Conservation (phyloP, 495 filamentous ascomycete species). For the Penicillium psychrofluorescens region DNA sequence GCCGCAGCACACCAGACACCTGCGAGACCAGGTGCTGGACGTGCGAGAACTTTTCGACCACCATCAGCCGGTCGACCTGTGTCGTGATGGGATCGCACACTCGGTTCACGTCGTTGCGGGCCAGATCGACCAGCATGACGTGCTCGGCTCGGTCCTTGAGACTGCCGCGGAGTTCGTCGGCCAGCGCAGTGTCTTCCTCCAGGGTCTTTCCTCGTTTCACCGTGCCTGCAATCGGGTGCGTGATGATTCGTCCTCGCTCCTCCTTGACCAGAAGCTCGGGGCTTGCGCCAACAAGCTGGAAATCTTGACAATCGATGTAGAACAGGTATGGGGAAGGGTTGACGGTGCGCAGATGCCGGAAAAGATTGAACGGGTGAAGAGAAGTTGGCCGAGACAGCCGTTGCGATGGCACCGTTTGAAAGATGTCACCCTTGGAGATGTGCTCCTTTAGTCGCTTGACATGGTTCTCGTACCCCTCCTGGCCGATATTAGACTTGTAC, state of each 20-base stretch:
- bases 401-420: conserved; percentile 94
- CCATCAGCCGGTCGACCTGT: conserved; percentile 87
- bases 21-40: conserved; percentile 96
- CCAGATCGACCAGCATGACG: conserved; percentile 98
- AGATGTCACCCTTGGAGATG: conserved; percentile 87
- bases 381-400: conserved; percentile 81
- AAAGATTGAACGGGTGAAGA: conserved; percentile 96
- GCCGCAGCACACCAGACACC: conserved; percentile 78
- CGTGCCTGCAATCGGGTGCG: conserved; percentile 94
- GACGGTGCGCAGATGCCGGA: conserved; percentile 88
- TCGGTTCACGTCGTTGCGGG: conserved; percentile 92
- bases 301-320: conserved; percentile 83
- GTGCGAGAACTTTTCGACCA: conserved; percentile 90
- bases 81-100: conserved; percentile 88
- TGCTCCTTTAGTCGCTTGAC: conserved; percentile 77
- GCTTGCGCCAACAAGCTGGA: conserved; percentile 91
- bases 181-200: conserved; percentile 74
- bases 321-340: conserved; percentile 97
- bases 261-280: conserved; percentile 91
- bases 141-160: conserved; percentile 96
- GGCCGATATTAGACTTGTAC: conserved; percentile 92
- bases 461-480: conserved; percentile 76
- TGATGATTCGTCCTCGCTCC: conserved; percentile 83
- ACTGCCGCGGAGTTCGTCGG: conserved; percentile 66
- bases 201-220: conserved; percentile 76